phyloP scores from a whole-genome alignment of 768 basidiomycete species.

The Suillus americanus region DNA sequence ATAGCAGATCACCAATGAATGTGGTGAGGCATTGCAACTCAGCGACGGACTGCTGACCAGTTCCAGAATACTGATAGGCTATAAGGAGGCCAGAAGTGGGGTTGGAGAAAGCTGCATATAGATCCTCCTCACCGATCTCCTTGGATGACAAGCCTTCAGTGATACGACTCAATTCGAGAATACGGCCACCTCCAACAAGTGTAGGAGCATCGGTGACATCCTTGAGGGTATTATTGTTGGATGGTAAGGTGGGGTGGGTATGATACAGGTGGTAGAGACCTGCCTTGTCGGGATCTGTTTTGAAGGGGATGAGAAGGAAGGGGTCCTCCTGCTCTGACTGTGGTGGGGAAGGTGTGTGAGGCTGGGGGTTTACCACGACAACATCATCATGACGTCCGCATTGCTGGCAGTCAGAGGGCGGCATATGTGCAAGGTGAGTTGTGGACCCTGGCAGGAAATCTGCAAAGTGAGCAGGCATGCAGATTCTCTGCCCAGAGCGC shows the following conservation, averaged over 20 bases:
- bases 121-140: background rate
- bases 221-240: background rate
- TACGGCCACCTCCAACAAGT: background rate
- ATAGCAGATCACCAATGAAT: conserved; percentile 22
- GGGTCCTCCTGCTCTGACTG: background rate
- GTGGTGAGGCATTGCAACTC: conserved; percentile 28
- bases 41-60: conserved; percentile 23
- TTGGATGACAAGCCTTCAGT: background rate
- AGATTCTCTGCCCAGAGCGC: conserved; percentile 5
- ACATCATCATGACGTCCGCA: background rate
- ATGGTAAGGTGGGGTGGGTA: background rate
- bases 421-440: background rate
- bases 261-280: conserved; percentile 10
- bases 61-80: conserved; percentile 31
- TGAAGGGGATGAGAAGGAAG: background rate
- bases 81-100: conserved; percentile 26
- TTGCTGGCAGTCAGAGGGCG: background rate
- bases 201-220: conserved; percentile 4
- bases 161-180: background rate
- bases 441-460: conserved; percentile 6
- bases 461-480: conserved; percentile 2
- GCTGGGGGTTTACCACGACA: background rate
- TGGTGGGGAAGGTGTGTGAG: background rate
- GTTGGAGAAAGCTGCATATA: conserved; percentile 19
- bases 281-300: background rate